phyloP scores from a whole-genome alignment of 83 land plant species.

The Picea mariana region DNA sequence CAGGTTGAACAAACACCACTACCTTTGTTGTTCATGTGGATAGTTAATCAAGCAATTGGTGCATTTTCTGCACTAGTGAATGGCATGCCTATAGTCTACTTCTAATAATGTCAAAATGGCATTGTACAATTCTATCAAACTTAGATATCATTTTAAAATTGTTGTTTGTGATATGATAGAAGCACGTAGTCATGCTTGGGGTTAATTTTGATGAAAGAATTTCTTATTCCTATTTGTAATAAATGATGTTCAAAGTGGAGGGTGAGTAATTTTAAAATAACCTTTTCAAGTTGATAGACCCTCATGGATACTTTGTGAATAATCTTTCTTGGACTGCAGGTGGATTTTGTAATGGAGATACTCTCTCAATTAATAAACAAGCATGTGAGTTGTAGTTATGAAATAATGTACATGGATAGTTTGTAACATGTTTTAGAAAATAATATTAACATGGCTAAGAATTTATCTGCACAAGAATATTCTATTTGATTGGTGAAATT shows the following conservation, averaged over 20 bases:
- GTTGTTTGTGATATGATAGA: not conserved
- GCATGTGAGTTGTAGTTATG: no score
- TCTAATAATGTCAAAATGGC: not conserved
- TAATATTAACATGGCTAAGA: not conserved
- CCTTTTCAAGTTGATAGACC: no score
- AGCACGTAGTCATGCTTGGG: not conserved
- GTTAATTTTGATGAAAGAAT: not conserved
- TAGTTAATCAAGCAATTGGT: constrained; percentile 91
- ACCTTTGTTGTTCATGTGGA: constrained; percentile 78
- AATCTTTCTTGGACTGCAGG: no score
- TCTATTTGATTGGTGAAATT: not conserved
- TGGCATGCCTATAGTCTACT: not conserved
- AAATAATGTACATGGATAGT: no score
- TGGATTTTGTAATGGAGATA: no score
- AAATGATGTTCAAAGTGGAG: no score
- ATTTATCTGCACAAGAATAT: not conserved
- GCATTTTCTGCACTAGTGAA: constrained; percentile 72
- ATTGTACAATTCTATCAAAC: not conserved
- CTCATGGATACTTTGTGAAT: no score
- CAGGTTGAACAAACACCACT: constrained; percentile 77
- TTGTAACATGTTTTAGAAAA: constrained; percentile 2
- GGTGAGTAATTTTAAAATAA: no score
- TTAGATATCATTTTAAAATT: not conserved
- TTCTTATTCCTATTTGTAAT: no score
- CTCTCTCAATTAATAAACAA: no score